Evolutionary conservation across 164 flowering plant genomes (phyloP).

Genomic region (Piper longum): DNA sequence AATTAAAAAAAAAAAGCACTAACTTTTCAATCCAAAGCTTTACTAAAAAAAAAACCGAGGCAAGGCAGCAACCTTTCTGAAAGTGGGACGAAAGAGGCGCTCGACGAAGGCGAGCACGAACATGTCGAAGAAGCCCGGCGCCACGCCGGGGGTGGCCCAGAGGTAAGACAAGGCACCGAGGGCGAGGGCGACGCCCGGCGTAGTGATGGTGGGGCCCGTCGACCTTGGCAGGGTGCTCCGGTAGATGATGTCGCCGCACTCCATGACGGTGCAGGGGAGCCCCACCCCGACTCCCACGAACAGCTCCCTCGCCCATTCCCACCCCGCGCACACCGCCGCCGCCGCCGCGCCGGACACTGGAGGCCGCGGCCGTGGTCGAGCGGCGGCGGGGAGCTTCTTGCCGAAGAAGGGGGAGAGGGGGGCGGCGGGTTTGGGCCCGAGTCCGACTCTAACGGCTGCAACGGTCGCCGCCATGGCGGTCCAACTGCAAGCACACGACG

Average conservation of each 20-base stretch:
- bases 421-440: background rate
- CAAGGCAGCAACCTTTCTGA: constrained; percentile 40
- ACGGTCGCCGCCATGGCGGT: constrained; percentile 4
- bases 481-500: background rate
- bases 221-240: constrained; percentile 84
- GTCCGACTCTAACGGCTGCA: constrained; percentile 2
- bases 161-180: constrained; percentile 74
- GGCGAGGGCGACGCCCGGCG: constrained; percentile 74
- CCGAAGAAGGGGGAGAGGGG: background rate
- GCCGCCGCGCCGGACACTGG: background rate
- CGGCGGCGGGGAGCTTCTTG: constrained; percentile 1
- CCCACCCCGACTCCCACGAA: constrained; percentile 97
- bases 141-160: constrained; percentile 99
- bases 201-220: constrained; percentile 49
- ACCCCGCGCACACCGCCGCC: constrained; percentile 3
- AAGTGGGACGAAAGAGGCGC: constrained; percentile 74
- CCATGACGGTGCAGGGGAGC: constrained; percentile 94
- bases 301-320: constrained; percentile 30
- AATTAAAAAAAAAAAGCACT: constrained; percentile 1
- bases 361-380: no score
- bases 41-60: background rate
- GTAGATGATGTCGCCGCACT: constrained; percentile 88
- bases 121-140: constrained; percentile 99
- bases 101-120: constrained; percentile 91
- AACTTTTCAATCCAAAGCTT: background rate